Evolutionary conservation across 2,329 filamentous ascomycete genomes (phyloP).

Genomic region (Fusarium lateritium): DNA sequence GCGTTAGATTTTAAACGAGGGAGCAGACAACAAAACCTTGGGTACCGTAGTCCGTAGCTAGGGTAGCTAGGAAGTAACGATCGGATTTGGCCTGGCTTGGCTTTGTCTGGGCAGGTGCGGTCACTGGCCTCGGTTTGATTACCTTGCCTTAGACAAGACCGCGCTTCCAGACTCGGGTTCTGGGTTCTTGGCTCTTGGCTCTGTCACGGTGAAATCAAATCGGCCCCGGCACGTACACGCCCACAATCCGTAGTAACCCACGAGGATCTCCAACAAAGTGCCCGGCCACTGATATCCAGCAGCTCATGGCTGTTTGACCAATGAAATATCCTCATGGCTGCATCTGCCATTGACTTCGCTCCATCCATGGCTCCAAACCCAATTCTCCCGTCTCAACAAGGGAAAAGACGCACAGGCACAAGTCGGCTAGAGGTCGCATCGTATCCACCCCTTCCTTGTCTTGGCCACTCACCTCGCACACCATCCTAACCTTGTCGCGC

Average conservation of each 20-base stretch:
- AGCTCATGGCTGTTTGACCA: constrained; percentile 17
- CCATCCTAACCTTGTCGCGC: constrained; percentile 34
- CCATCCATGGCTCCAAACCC: constrained; percentile 30
- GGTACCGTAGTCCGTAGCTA: constrained; percentile 9
- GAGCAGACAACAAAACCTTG: constrained; percentile 24
- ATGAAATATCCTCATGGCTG: constrained; percentile 12
- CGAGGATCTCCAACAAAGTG: constrained; percentile 12
- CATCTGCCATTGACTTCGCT: constrained; percentile 37
- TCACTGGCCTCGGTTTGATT: constrained; percentile 50
- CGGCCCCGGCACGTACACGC: constrained; percentile 40
- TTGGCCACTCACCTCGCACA: constrained; percentile 42
- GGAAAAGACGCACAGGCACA: constrained; percentile 43
- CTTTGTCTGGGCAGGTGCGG: constrained; percentile 42
- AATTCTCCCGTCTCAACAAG: constrained; percentile 39
- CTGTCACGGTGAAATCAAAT: constrained; percentile 36
- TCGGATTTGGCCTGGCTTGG: constrained; percentile 45
- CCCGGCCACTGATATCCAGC: constrained; percentile 1
- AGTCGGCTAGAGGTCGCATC: constrained; percentile 36
- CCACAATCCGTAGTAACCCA: constrained; percentile 36
- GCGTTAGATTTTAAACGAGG: constrained; percentile 45
- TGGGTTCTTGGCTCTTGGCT: not conserved
- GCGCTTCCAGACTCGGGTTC: constrained; percentile 33
- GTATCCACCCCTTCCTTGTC: constrained; percentile 35
- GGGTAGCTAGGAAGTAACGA: constrained; percentile 38
- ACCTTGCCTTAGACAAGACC: constrained; percentile 35